Conservation (phyloP, 768 basidiomycete genomes). For the Tephrocybe sp. region DNA sequence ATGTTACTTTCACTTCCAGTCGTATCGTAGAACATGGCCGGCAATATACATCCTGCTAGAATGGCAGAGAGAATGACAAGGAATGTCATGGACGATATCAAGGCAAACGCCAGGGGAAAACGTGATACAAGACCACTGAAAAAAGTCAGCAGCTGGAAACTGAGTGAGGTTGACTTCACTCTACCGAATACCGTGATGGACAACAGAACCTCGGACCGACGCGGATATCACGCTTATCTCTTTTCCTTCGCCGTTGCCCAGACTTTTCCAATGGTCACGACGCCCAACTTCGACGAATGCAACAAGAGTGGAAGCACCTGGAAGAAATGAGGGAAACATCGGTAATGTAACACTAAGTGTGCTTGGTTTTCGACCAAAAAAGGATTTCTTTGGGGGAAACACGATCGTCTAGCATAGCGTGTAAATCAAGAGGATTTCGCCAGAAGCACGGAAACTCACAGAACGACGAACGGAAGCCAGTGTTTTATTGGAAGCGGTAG, state of each 20-base stretch:
- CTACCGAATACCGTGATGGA: conserved; percentile 70
- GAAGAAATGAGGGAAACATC: conserved; percentile 53
- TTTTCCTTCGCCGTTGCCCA: conserved; percentile 68
- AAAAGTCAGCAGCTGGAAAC: conserved; percentile 1
- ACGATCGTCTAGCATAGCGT: conserved; percentile 50
- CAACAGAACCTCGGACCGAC: conserved; percentile 56
- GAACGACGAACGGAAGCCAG: conserved; percentile 59
- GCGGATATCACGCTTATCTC: conserved; percentile 70
- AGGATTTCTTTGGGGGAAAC: conserved; percentile 39
- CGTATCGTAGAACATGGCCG: conserved; percentile 32
- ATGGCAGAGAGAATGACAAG: conserved; percentile 43
- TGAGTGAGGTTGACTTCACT: neutral
- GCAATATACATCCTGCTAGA: conserved; percentile 51
- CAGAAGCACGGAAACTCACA: conserved; percentile 41
- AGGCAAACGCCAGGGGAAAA: conserved; percentile 58
- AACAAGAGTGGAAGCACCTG: conserved; percentile 43
- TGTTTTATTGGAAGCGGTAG: conserved; percentile 60
- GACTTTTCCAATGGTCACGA: conserved; percentile 64
- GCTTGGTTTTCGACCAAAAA: conserved; percentile 38
- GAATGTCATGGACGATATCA: conserved; percentile 45
- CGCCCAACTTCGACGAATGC: conserved; percentile 76
- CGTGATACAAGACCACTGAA: conserved; percentile 65
- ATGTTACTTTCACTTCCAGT: conserved; percentile 10
- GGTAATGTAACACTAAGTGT: conserved; percentile 50
- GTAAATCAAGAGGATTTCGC: neutral